phyloP scores from a whole-genome alignment of 495 filamentous ascomycete species.

The Neurospora sp. region DNA sequence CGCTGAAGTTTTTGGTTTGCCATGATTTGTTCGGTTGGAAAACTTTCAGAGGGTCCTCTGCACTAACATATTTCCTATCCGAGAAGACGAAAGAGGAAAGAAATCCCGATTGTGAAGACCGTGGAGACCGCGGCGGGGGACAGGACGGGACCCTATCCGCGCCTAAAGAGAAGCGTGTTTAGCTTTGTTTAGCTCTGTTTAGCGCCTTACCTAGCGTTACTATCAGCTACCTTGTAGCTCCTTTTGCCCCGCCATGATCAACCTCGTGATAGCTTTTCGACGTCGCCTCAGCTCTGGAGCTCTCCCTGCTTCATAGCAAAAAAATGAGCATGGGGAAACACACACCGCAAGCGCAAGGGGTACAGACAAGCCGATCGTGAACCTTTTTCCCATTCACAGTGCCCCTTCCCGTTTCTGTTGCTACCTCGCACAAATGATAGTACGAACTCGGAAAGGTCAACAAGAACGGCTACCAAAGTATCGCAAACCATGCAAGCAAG shows the following conservation, averaged over 20 bases:
- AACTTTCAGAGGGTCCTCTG: not conserved
- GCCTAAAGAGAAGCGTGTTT: not conserved
- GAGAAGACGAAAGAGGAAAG: not conserved
- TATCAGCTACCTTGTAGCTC: not conserved
- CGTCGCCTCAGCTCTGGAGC: not conserved
- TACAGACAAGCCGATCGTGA: too few relatives aligned
- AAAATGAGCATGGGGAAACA: not conserved
- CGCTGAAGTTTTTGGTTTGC: not conserved
- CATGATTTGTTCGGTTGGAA: not conserved
- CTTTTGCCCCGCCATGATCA: not conserved
- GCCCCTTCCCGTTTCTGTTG: not conserved
- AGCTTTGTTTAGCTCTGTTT: not conserved
- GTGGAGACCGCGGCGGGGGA: too few relatives aligned
- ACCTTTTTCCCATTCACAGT: not conserved
- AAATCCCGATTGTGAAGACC: not conserved
- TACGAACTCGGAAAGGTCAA: not conserved
- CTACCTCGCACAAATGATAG: not conserved
- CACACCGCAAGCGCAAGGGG: not conserved
- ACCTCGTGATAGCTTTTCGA: not conserved
- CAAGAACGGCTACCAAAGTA: not conserved
- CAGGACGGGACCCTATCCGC: not conserved
- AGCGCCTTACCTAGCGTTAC: not conserved
- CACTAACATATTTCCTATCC: not conserved
- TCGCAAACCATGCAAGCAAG: not conserved
- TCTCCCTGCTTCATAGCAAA: not conserved